phyloP scores from a whole-genome alignment of 371 early-diverging fungal species.

The Mucor irregularis region DNA sequence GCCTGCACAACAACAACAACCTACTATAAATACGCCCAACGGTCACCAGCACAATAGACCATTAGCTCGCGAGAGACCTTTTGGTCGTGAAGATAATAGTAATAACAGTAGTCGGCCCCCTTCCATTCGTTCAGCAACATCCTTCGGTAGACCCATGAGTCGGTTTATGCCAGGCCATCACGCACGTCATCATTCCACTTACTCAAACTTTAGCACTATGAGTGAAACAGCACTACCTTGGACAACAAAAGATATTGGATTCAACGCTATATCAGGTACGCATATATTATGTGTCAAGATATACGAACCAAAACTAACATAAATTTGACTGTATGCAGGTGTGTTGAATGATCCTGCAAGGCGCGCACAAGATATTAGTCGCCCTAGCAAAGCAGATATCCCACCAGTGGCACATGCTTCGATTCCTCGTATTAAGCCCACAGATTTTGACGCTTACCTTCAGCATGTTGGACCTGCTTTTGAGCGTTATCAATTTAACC shows the following conservation, averaged over 20 bases:
- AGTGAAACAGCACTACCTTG: constrained; percentile 65
- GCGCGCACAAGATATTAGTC: constrained; percentile 31
- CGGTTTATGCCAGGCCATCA: constrained; percentile 32
- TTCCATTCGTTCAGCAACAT: constrained; percentile 46
- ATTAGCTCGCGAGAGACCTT: constrained; percentile 39
- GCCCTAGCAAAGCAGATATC: constrained; percentile 62
- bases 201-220: constrained; percentile 61
- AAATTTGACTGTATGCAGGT: constrained; percentile 32
- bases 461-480: constrained; percentile 60
- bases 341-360: constrained; percentile 64
- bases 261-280: constrained; percentile 56
- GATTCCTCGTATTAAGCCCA: constrained; percentile 60
- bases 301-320: background rate
- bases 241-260: constrained; percentile 66
- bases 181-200: constrained; percentile 52
- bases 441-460: constrained; percentile 71
- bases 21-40: background rate
- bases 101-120: constrained; percentile 33
- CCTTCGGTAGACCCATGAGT: constrained; percentile 33
- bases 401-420: constrained; percentile 69
- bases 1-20: background rate
- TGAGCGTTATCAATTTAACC: constrained; percentile 63
- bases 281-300: no score
- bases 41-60: constrained; percentile 11
- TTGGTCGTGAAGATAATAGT: constrained; percentile 35